Conservation (phyloP, 352 stramenopile species). For the Aphanomyces invadans region DNA sequence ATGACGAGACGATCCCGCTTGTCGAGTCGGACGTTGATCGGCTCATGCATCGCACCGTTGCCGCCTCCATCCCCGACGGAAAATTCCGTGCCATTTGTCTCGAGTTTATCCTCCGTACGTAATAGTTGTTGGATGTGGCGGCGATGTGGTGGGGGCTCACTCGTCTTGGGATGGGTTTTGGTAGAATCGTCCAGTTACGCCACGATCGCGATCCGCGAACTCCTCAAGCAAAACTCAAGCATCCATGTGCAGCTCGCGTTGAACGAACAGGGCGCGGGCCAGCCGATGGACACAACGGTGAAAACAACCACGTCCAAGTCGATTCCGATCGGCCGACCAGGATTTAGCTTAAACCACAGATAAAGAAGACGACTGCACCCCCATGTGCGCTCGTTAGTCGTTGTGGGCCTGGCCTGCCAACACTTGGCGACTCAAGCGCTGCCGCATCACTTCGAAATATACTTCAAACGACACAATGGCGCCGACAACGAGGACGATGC, state of each 20-base stretch:
- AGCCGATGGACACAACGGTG: constrained; percentile 12
- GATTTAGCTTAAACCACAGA: constrained; percentile 10
- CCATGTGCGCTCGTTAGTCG: no score
- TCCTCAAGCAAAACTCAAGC: constrained; percentile 91
- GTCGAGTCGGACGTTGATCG: constrained; percentile 91
- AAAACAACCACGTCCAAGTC: constrained; percentile 6
- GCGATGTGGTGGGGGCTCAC: neutral
- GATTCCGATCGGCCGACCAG: constrained; percentile 23
- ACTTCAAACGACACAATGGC: neutral
- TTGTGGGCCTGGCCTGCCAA: no score
- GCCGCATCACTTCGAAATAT: neutral
- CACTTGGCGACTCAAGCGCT: neutral
- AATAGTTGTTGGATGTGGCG: neutral
- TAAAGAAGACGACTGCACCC: no score
- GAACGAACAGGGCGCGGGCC: constrained; percentile 31
- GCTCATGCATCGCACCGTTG: constrained; percentile 33
- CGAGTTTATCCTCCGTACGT: constrained; percentile 67
- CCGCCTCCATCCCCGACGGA: constrained; percentile 49
- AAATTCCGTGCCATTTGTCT: constrained; percentile 65
- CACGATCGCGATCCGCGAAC: constrained; percentile 92
- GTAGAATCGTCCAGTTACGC: constrained; percentile 67
- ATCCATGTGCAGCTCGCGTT: constrained; percentile 55
- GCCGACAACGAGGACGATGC: neutral
- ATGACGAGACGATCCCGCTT: constrained; percentile 87
- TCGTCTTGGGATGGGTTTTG: neutral